phyloP scores from a whole-genome alignment of 352 stramenopile genomes.

The Pythium aphanidermatum region DNA sequence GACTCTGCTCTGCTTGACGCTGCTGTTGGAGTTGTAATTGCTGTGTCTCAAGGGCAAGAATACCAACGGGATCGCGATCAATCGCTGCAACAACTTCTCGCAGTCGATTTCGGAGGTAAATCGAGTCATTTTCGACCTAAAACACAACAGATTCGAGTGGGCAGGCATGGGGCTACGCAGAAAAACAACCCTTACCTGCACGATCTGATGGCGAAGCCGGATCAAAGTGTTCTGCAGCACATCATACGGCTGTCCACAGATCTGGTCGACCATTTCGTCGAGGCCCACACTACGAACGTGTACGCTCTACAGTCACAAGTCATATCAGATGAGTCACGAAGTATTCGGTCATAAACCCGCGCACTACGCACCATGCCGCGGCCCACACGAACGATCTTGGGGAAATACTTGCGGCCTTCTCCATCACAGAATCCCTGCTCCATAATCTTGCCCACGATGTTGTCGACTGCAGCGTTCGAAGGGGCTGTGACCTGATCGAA shows the following conservation, averaged over 20 bases:
- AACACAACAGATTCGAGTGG: too few species aligned
- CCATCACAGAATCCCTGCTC: constrained; percentile 94
- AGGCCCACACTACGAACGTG: constrained; percentile 75
- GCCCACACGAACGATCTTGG: constrained; percentile 92
- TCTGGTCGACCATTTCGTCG: constrained; percentile 82
- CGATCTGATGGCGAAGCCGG: constrained; percentile 42
- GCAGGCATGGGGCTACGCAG: too few species aligned
- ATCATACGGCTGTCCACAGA: constrained; percentile 68
- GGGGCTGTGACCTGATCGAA: constrained; percentile 90
- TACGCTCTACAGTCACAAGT: constrained; percentile 35
- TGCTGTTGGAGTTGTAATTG: constrained; percentile 18
- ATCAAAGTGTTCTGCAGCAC: constrained; percentile 59
- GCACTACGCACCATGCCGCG: constrained; percentile 69
- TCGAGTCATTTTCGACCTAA: constrained; percentile 71
- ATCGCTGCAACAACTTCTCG: constrained; percentile 70
- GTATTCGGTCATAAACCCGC: too few species aligned
- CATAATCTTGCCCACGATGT: constrained; percentile 96
- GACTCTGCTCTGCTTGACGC: constrained; percentile 9
- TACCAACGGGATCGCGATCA: constrained; percentile 43
- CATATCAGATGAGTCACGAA: too few species aligned
- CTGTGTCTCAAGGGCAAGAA: constrained; percentile 28
- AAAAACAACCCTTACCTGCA: constrained; percentile 24
- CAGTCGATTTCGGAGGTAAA: constrained; percentile 57
- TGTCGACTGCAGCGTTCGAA: constrained; percentile 95
- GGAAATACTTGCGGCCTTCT: constrained; percentile 91